Evolutionary conservation across 306 rosid genomes (phyloP).

Genomic region (Echinosophora koreensis): DNA sequence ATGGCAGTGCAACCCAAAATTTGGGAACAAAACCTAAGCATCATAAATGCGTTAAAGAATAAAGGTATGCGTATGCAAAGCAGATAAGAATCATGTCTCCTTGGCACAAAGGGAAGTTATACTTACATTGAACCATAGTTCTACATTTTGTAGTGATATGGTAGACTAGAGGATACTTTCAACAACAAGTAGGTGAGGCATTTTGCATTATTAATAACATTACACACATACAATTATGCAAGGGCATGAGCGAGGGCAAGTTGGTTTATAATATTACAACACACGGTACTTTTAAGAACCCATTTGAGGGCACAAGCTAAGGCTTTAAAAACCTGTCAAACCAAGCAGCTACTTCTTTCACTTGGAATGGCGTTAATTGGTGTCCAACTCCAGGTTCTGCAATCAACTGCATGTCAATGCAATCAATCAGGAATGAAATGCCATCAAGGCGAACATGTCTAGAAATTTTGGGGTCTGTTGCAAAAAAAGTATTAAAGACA

Average conservation of each 20-base stretch:
- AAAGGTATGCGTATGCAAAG: not conserved
- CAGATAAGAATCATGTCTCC: not conserved
- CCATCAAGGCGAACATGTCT: too few species aligned
- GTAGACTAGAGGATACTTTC: not conserved
- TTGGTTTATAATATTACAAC: conserved; percentile 5
- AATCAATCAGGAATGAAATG: conserved; percentile 29
- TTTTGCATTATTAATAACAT: not conserved
- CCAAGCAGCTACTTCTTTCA: conserved; percentile 83
- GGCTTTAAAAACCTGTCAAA: conserved; percentile 70
- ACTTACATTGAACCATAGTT: conserved; percentile 8
- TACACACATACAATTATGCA: not conserved
- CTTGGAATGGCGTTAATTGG: conserved; percentile 64
- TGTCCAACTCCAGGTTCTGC: conserved; percentile 69
- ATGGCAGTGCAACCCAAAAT: not conserved
- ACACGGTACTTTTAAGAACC: not conserved
- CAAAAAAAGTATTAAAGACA: too few species aligned
- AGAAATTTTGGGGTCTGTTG: too few species aligned
- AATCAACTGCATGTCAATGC: conserved; percentile 58
- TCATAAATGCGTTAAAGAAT: not conserved
- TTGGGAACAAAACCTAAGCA: not conserved
- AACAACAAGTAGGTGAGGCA: not conserved
- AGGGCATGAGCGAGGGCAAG: conserved; percentile 9
- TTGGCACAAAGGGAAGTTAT: not conserved
- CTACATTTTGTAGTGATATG: not conserved
- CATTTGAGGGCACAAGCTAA: not conserved